Evolutionary conservation across 2,329 filamentous ascomycete species (phyloP).

Genomic region (Dothistroma septosporum): DNA sequence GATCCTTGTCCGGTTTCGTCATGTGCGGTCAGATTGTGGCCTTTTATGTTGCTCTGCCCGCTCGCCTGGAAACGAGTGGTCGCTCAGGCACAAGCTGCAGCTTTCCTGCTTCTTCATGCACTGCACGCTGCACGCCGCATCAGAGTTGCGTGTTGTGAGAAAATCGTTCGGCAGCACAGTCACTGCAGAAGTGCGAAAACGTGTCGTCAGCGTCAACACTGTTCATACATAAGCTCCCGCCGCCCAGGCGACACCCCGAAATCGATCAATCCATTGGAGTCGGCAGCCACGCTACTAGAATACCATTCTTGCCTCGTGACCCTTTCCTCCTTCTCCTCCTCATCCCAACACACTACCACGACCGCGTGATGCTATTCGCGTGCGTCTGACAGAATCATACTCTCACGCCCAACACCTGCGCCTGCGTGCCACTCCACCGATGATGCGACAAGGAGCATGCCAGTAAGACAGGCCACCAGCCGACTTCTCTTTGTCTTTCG

Average conservation of each 20-base stretch:
- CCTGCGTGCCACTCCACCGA: background rate
- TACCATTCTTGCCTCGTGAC: background rate
- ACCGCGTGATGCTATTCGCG: slow-evolving; percentile 1
- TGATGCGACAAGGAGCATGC: slow-evolving; percentile 5
- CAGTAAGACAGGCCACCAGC: background rate
- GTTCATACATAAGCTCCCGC: background rate
- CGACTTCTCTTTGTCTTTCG: slow-evolving; percentile 6
- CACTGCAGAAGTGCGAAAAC: background rate
- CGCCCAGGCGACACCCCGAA: background rate
- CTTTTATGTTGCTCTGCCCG: background rate
- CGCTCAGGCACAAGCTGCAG: background rate
- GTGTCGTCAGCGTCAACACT: background rate
- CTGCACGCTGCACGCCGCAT: background rate
- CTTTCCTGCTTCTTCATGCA: background rate
- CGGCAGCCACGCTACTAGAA: background rate
- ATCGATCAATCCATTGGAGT: background rate
- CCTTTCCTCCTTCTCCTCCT: background rate
- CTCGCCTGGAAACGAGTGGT: background rate
- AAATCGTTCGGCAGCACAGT: background rate
- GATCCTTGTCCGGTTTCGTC: background rate
- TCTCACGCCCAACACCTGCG: background rate
- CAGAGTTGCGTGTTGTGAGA: background rate
- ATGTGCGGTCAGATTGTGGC: background rate
- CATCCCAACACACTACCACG: background rate
- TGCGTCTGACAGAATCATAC: background rate